These are phyloP conservation scores for Punctularia strigosozonata DNA, from an alignment of 768 basidiomycete species.

Conservation along the genomic window DNA sequence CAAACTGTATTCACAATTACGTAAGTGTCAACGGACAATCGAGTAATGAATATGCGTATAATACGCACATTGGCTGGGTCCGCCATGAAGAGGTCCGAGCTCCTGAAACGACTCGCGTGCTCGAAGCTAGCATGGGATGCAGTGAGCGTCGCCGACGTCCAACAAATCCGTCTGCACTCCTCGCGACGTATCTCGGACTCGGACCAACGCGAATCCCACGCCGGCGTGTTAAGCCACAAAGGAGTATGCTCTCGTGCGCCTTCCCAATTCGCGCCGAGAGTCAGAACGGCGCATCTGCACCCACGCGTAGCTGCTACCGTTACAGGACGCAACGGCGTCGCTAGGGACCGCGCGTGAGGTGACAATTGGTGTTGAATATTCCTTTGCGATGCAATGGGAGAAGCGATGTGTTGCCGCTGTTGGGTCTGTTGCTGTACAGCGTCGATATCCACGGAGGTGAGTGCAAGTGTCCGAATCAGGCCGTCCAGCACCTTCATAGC, in stretches of 20 bases:
- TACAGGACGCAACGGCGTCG: constrained; percentile 2
- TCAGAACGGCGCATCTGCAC: constrained; percentile 24
- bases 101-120: constrained; percentile 24
- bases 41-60: constrained; percentile 3
- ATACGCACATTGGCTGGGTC: constrained; percentile 55
- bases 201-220: constrained; percentile 48
- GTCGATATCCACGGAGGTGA: constrained; percentile 47
- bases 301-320: constrained; percentile 31
- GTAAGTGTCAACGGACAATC: constrained; percentile 9
- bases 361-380: background rate
- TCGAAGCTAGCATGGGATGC: constrained; percentile 56
- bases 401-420: background rate
- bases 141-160: constrained; percentile 54
- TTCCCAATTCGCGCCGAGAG: constrained; percentile 40
- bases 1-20: no score
- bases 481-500: constrained; percentile 53
- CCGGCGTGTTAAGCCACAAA: constrained; percentile 52
- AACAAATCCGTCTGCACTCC: constrained; percentile 59
- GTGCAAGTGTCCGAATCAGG: constrained; percentile 48
- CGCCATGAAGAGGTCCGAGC: constrained; percentile 40
- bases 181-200: constrained; percentile 59
- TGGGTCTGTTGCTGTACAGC: constrained; percentile 28
- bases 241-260: constrained; percentile 41
- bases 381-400: no score
- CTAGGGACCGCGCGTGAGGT: background rate